phyloP scores from a whole-genome alignment of 306 rosid species.

The Vachellia pachyceras region DNA sequence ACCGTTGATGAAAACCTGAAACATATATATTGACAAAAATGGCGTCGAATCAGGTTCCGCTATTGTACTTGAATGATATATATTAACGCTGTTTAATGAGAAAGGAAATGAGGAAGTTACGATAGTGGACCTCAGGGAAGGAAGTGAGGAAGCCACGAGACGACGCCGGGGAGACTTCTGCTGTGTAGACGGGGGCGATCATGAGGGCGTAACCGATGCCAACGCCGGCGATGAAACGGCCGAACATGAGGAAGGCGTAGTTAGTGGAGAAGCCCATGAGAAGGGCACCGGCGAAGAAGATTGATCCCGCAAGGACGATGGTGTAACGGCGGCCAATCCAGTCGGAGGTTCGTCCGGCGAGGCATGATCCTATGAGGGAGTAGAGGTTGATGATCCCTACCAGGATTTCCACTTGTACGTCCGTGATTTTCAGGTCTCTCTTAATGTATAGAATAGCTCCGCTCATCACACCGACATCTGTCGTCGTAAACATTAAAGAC shows the following conservation, averaged over 20 bases:
- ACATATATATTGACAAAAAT: background rate
- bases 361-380: constrained; percentile 70
- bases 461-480: constrained; percentile 96
- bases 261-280: constrained; percentile 92
- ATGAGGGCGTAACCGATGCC: constrained; percentile 84
- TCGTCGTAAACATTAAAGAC: background rate
- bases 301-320: constrained; percentile 62
- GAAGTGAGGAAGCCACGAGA: constrained; percentile 89
- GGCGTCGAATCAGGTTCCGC: background rate
- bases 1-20: constrained; percentile 67
- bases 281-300: constrained; percentile 75
- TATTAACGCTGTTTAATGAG: background rate
- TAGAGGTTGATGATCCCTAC: constrained; percentile 71
- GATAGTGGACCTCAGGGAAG: constrained; percentile 67
- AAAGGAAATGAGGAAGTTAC: background rate
- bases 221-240: constrained; percentile 80
- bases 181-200: constrained; percentile 90
- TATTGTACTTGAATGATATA: background rate
- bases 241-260: constrained; percentile 84
- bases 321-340: constrained; percentile 95
- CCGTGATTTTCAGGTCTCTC: constrained; percentile 56
- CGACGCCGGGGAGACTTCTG: constrained; percentile 84
- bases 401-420: constrained; percentile 61
- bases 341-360: constrained; percentile 87
- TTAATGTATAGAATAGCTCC: constrained; percentile 72